Percentiles rank a stretch among this genome's conserved stretches.
Conservation (phyloP, 345 rosid species). For the Linum trigynum region DNA sequence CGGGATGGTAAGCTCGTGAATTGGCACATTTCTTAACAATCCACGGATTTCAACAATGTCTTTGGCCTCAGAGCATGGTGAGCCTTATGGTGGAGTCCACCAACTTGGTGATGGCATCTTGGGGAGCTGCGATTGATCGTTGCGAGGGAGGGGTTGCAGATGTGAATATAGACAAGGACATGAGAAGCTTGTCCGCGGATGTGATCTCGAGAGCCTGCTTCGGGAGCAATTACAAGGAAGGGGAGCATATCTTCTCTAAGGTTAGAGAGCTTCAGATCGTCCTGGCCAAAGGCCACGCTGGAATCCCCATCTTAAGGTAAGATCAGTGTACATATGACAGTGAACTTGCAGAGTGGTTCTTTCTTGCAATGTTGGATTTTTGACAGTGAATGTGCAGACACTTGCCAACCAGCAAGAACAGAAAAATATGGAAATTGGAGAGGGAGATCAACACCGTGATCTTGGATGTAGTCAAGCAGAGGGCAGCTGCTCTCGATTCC, state of each 20-base stretch:
- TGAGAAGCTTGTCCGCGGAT: conserved; percentile 24
- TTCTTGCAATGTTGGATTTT: not conserved
- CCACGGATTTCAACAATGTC: too few species aligned
- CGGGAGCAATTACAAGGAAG: conserved; percentile 18
- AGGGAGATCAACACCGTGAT: conserved; percentile 19
- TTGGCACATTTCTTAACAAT: too few species aligned
- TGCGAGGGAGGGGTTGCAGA: conserved; percentile 10
- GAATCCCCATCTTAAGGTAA: conserved; percentile 18
- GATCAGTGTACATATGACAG: not conserved
- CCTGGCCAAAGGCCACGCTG: conserved; percentile 11
- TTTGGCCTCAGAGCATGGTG: conserved; percentile 14
- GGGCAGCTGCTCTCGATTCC: conserved; percentile 6
- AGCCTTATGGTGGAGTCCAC: conserved; percentile 21
- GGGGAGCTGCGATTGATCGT: conserved; percentile 16
- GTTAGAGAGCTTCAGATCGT: conserved; percentile 15
- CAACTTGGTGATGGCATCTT: conserved; percentile 3
- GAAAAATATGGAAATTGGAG: conserved; percentile 23
- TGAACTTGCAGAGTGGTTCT: not conserved
- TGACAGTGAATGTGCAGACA: not conserved
- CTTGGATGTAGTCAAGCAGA: conserved; percentile 12
- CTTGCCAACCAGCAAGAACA: conserved; percentile 11
- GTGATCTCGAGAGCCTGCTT: conserved; percentile 27
- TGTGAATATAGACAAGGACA: conserved; percentile 13
- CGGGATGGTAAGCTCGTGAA: too few species aligned
- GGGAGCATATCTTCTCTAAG: conserved; percentile 20